phyloP scores from a whole-genome alignment of 177 flowering plant species.

The Vitis hybrid region DNA sequence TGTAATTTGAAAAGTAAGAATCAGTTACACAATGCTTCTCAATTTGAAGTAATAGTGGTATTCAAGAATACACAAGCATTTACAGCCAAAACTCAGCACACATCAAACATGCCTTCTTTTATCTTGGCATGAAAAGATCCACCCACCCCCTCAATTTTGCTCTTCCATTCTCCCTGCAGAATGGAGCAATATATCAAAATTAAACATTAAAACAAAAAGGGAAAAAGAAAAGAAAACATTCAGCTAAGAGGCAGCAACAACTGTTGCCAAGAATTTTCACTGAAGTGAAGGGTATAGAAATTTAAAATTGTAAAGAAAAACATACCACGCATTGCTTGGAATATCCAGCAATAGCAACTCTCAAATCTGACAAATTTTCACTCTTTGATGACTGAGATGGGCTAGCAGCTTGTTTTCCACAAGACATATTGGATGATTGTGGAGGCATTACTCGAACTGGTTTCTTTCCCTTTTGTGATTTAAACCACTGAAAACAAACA shows the following conservation, averaged over 20 bases:
- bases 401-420: slow-evolving; percentile 38
- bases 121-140: slow-evolving; percentile 65
- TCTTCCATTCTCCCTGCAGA: slow-evolving; percentile 68
- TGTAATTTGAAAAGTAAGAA: slow-evolving; percentile 7
- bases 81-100: neutral
- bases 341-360: slow-evolving; percentile 58
- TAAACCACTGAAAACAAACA: slow-evolving; percentile 69
- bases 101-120: slow-evolving; percentile 56
- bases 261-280: neutral
- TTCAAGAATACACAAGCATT: neutral
- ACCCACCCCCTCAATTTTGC: slow-evolving; percentile 68
- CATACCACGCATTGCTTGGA: slow-evolving; percentile 54
- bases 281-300: neutral
- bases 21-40: neutral
- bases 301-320: slow-evolving; percentile 1
- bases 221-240: neutral
- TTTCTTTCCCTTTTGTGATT: slow-evolving; percentile 73
- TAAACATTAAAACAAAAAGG: neutral
- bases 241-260: neutral
- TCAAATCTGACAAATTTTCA: slow-evolving; percentile 64
- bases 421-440: slow-evolving; percentile 30
- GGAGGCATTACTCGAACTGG: slow-evolving; percentile 71
- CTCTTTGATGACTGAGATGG: slow-evolving; percentile 32
- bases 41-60: neutral
- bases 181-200: neutral